phyloP scores from a whole-genome alignment of 805 yeast species.

The Ogataea pilisensis region DNA sequence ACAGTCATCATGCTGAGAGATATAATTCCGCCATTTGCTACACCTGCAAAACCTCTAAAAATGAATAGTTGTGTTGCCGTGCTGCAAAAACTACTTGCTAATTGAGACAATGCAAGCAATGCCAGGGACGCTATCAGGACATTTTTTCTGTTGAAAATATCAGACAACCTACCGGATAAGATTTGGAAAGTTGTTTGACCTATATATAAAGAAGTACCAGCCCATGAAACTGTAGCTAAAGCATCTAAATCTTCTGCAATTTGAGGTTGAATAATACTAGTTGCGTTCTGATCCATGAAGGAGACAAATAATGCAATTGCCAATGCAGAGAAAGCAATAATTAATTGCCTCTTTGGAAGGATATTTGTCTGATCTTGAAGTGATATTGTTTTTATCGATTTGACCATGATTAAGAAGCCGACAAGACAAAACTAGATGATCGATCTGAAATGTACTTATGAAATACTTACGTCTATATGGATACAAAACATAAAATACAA shows the following conservation, averaged over 20 bases:
- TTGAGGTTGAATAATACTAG: slow-evolving; percentile 43
- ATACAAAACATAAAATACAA: no score
- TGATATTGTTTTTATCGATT: slow-evolving; percentile 8
- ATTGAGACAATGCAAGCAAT: slow-evolving; percentile 39
- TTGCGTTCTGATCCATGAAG: slow-evolving; percentile 47
- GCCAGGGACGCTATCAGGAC: slow-evolving; percentile 37
- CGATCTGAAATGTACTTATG: no score
- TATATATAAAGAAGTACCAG: slow-evolving; percentile 49
- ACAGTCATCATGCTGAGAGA: slow-evolving; percentile 49
- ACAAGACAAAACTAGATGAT: no score
- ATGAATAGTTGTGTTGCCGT: slow-evolving; percentile 46
- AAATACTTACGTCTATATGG: no score
- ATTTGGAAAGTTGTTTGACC: slow-evolving; percentile 51
- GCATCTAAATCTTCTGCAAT: slow-evolving; percentile 47
- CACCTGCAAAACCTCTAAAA: slow-evolving; percentile 52
- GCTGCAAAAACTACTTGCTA: slow-evolving; percentile 48
- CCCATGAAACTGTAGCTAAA: slow-evolving; percentile 49
- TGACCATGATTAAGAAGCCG: no score
- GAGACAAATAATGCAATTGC: slow-evolving; percentile 38
- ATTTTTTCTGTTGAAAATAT: slow-evolving; percentile 49
- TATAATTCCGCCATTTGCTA: slow-evolving; percentile 52
- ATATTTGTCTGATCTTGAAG: slow-evolving; percentile 38
- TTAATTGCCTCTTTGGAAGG: slow-evolving; percentile 35
- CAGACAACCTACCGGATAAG: slow-evolving; percentile 49
- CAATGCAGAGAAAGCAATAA: slow-evolving; percentile 35